Percentiles rank a stretch among this genome's conserved stretches.
Conservation (phyloP, 495 filamentous ascomycete species). For the Penicillium fimorum region DNA sequence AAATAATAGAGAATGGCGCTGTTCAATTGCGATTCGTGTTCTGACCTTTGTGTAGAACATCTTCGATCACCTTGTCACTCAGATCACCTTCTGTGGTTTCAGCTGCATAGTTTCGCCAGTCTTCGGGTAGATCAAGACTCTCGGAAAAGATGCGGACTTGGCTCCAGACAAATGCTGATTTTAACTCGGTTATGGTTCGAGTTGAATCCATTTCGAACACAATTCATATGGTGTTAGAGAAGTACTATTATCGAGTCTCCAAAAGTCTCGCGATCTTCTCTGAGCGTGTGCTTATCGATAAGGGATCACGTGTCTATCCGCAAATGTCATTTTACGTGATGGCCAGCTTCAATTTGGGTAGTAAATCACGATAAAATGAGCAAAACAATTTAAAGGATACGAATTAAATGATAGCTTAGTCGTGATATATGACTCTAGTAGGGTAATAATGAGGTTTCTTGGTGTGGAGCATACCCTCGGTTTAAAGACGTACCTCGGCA, state of each 20-base stretch:
- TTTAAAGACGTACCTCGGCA: constrained; percentile 24
- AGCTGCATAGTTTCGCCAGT: constrained; percentile 53
- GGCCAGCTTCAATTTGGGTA: not conserved
- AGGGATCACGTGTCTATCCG: constrained; percentile 9
- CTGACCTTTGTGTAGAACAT: constrained; percentile 53
- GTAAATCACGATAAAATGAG: not conserved
- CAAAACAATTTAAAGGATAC: not conserved
- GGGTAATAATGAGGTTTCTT: not conserved
- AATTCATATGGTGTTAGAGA: constrained; percentile 5
- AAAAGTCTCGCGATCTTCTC: constrained; percentile 11
- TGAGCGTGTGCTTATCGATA: constrained; percentile 6
- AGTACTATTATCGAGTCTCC: constrained; percentile 4
- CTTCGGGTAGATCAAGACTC: constrained; percentile 52
- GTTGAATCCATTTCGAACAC: constrained; percentile 40
- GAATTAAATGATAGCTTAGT: not conserved
- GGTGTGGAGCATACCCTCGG: constrained; percentile 14
- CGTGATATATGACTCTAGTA: not conserved
- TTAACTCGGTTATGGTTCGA: constrained; percentile 58
- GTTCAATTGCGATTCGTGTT: not conserved
- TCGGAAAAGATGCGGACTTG: constrained; percentile 63
- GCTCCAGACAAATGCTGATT: constrained; percentile 60
- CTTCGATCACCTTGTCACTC: constrained; percentile 53
- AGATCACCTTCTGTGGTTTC: constrained; percentile 47
- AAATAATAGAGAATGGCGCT: not conserved
- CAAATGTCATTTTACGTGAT: not conserved